These are phyloP conservation scores for Fraxinus latifolia DNA, from an alignment of 305 asterid genomes.

Conservation along the genomic window DNA sequence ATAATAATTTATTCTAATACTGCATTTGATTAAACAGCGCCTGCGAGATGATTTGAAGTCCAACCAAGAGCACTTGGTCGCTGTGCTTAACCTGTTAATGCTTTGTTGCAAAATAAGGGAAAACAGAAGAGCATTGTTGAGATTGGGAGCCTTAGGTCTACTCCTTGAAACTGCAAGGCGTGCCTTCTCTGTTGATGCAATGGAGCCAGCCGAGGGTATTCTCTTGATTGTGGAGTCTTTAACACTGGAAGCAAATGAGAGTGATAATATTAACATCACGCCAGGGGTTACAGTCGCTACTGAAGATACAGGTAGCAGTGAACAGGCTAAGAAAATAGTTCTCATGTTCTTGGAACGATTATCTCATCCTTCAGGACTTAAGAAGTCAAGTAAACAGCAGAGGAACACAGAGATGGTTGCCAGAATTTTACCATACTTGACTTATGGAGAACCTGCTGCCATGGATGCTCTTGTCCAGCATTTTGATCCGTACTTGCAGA, in stretches of 20 bases:
- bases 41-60: conserved; percentile 87
- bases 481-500: conserved; percentile 84
- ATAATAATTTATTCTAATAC: background rate
- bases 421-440: conserved; percentile 95
- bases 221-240: conserved; percentile 89
- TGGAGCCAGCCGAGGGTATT: conserved; percentile 99
- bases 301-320: conserved; percentile 88
- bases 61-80: conserved; percentile 86
- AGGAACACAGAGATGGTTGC: conserved; percentile 99
- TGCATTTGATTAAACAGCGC: conserved; percentile 54
- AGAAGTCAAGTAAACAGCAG: conserved; percentile 88
- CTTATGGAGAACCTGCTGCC: conserved; percentile 95
- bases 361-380: conserved; percentile 90
- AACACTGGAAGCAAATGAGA: conserved; percentile 95
- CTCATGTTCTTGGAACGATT: conserved; percentile 93
- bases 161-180: conserved; percentile 98
- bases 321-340: conserved; percentile 97
- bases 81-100: conserved; percentile 92
- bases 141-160: conserved; percentile 79
- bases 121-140: conserved; percentile 76
- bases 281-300: conserved; percentile 74
- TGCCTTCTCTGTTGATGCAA: conserved; percentile 95
- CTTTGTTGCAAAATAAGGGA: conserved; percentile 94
- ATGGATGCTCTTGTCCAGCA: conserved; percentile 97
- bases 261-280: conserved; percentile 74